A percentile compares a stretch with the other conserved stretches of the same genome.
phyloP scores from a whole-genome alignment of 306 rosid genomes.

The Glycine tomentella region DNA sequence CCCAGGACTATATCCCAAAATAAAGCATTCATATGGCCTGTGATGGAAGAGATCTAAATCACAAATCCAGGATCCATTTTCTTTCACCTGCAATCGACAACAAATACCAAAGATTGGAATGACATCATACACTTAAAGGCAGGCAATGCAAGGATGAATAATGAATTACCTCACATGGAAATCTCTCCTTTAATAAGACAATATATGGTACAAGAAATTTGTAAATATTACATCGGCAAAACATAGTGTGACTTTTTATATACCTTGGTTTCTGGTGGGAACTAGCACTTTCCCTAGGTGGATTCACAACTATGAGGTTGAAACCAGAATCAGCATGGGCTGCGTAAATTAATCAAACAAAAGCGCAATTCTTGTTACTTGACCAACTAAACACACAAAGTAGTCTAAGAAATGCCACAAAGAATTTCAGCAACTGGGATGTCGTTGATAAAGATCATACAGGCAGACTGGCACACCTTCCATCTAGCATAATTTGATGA shows the following conservation, averaged over 20 bases:
- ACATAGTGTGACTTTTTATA: neutral
- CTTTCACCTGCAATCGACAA: slow-evolving; percentile 70
- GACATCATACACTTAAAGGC: slow-evolving; percentile 25
- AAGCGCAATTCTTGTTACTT: neutral
- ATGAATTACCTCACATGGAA: neutral
- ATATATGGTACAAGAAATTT: neutral
- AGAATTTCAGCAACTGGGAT: slow-evolving; percentile 27
- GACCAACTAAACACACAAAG: slow-evolving; percentile 35
- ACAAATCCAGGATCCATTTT: slow-evolving; percentile 73
- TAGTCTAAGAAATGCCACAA: slow-evolving; percentile 24
- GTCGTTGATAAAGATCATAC: slow-evolving; percentile 31
- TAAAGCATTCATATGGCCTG: slow-evolving; percentile 87
- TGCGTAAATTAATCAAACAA: slow-evolving; percentile 43
- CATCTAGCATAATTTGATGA: slow-evolving; percentile 29
- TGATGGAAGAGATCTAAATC: slow-evolving; percentile 93
- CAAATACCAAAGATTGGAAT: slow-evolving; percentile 40
- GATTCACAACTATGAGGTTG: slow-evolving; percentile 82
- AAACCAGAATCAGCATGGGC: slow-evolving; percentile 71
- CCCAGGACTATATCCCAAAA: slow-evolving; percentile 74
- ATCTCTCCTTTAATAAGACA: neutral
- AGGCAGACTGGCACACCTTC: slow-evolving; percentile 30
- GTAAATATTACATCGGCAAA: slow-evolving; percentile 1
- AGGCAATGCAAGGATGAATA: neutral
- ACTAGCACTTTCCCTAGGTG: slow-evolving; percentile 99
- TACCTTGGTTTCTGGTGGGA: slow-evolving; percentile 84